Conservation (phyloP, 2,329 filamentous ascomycete species). For the Hypoxylon sp. region DNA sequence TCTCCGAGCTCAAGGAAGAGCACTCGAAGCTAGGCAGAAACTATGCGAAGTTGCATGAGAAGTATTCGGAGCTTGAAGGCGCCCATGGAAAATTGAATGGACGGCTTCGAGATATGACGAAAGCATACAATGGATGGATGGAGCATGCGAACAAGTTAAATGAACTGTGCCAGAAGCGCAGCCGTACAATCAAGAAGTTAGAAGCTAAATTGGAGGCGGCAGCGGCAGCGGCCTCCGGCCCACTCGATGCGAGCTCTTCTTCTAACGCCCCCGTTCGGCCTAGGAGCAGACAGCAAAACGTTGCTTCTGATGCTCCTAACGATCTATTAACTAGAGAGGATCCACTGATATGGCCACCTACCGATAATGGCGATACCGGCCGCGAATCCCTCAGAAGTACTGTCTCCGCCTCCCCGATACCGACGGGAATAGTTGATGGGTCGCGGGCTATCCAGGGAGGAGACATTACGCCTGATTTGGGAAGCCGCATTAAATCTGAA, state of each 20-base stretch:
- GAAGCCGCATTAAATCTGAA: conserved; percentile 23
- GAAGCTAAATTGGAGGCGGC: conserved; percentile 56
- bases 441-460: background rate
- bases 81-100: conserved; percentile 50
- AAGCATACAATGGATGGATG: conserved; percentile 62
- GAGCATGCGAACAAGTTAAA: conserved; percentile 61
- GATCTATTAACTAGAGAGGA: conserved; percentile 4
- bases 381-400: conserved; percentile 1
- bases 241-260: conserved; percentile 45
- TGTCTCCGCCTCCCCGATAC: background rate
- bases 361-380: background rate
- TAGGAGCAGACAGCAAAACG: conserved; percentile 8
- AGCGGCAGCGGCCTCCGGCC: conserved; percentile 30
- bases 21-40: conserved; percentile 58
- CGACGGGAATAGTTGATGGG: background rate
- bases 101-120: conserved; percentile 61
- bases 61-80: conserved; percentile 47
- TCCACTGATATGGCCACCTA: conserved; percentile 19
- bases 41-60: conserved; percentile 58
- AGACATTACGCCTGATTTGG: conserved; percentile 29
- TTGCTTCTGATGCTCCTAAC: background rate
- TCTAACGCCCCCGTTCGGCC: conserved; percentile 40
- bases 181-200: conserved; percentile 59
- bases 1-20: conserved; percentile 51
- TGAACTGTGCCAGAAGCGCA: conserved; percentile 49